phyloP scores from a whole-genome alignment of 371 early-diverging fungal genomes.

The Syncephalis fuscata region DNA sequence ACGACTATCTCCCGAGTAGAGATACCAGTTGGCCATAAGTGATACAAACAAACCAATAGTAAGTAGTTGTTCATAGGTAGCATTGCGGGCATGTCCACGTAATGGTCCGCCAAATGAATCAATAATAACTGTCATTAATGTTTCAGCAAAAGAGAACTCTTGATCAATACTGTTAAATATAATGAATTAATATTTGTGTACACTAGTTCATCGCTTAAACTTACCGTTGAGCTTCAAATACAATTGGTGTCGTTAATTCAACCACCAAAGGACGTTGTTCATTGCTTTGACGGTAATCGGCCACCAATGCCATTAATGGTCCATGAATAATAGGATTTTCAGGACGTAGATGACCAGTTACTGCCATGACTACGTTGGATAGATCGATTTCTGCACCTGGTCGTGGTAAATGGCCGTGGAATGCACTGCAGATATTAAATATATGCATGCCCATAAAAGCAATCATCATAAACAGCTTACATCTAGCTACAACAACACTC shows the following conservation, averaged over 20 bases:
- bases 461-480: constrained; percentile 17
- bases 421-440: constrained; percentile 49
- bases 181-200: too few species aligned
- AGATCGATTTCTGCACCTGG: constrained; percentile 3
- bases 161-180: too few species aligned
- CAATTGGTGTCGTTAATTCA: constrained; percentile 38
- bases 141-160: too few species aligned
- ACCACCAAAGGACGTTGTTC: constrained; percentile 29
- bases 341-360: constrained; percentile 19
- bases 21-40: constrained; percentile 10
- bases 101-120: too few species aligned
- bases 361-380: constrained; percentile 2
- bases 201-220: too few species aligned
- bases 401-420: constrained; percentile 15
- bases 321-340: constrained; percentile 13
- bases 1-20: constrained; percentile 7
- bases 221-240: background rate
- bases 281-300: constrained; percentile 22
- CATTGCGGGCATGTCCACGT: too few species aligned
- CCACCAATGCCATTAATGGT: constrained; percentile 22
- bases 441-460: constrained; percentile 59
- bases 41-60: constrained; percentile 9
- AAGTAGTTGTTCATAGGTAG: constrained; percentile 3
- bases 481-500: background rate
- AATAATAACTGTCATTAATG: too few species aligned